phyloP scores from a whole-genome alignment of 2,329 filamentous ascomycete genomes.

The Rutstroemia sp. region DNA sequence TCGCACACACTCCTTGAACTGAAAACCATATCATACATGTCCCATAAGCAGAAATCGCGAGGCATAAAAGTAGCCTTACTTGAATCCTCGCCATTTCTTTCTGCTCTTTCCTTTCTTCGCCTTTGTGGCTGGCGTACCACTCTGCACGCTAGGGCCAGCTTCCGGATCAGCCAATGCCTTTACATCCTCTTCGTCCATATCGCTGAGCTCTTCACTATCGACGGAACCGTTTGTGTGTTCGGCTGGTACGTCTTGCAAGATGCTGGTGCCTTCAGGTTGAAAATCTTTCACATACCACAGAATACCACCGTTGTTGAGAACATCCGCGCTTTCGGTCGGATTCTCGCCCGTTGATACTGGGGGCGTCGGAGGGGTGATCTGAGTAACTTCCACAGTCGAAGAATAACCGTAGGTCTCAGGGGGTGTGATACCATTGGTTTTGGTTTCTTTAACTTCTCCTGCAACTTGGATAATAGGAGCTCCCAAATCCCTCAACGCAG shows the following conservation, averaged over 20 bases:
- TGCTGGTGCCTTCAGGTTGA: conserved; percentile 71
- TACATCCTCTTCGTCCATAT: conserved; percentile 86
- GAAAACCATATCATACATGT: conserved; percentile 6
- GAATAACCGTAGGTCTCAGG: conserved; percentile 42
- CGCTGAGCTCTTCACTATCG: conserved; percentile 82
- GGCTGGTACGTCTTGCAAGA: conserved; percentile 43
- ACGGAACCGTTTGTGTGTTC: conserved; percentile 62
- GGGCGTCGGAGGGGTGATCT: conserved; percentile 50
- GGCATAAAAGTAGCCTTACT: not conserved
- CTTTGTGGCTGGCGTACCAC: conserved; percentile 13
- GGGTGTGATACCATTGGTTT: conserved; percentile 30
- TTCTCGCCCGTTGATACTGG: conserved; percentile 55
- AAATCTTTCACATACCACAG: conserved; percentile 84
- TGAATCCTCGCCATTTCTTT: conserved; percentile 18
- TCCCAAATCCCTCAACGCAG: conserved; percentile 23
- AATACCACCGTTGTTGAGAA: conserved; percentile 65
- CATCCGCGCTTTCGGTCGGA: conserved; percentile 10
- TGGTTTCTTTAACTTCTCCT: conserved; percentile 22
- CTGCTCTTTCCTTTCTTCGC: conserved; percentile 23
- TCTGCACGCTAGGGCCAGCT: conserved; percentile 12
- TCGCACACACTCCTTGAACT: conserved; percentile 4
- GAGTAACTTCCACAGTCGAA: conserved; percentile 13
- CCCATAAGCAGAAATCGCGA: not conserved
- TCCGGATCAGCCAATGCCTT: conserved; percentile 50
- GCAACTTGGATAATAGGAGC: conserved; percentile 11